Evolutionary conservation across 495 filamentous ascomycete genomes (phyloP).

Genomic region (Penicillium steckii): DNA sequence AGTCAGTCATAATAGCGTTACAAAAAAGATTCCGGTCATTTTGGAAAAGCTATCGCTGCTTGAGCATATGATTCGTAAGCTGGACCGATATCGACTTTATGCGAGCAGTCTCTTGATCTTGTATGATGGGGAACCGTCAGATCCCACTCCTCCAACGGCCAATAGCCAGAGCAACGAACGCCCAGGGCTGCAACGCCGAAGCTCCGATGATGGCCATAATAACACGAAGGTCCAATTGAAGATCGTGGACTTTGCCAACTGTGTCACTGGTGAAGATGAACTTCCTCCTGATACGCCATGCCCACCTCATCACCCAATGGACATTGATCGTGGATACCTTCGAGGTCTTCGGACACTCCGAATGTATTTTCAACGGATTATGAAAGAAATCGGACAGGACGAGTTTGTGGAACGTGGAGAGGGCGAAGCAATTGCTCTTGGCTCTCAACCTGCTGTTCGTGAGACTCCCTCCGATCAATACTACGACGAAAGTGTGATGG

Average conservation of each 20-base stretch:
- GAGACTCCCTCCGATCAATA: slow-evolving; percentile 34
- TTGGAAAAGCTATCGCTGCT: slow-evolving; percentile 77
- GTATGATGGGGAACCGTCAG: slow-evolving; percentile 74
- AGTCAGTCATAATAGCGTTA: slow-evolving; percentile 71
- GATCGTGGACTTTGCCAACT: slow-evolving; percentile 98
- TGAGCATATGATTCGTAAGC: slow-evolving; percentile 74
- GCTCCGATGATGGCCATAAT: slow-evolving; percentile 46
- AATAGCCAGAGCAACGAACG: slow-evolving; percentile 10
- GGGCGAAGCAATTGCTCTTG: slow-evolving; percentile 41
- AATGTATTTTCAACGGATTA: slow-evolving; percentile 85
- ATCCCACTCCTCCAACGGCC: slow-evolving; percentile 11
- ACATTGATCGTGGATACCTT: slow-evolving; percentile 86
- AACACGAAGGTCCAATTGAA: slow-evolving; percentile 72
- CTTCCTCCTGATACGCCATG: slow-evolving; percentile 63
- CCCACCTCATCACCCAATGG: slow-evolving; percentile 75
- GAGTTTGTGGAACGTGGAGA: slow-evolving; percentile 50
- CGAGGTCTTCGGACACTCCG: slow-evolving; percentile 76
- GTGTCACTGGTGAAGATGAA: slow-evolving; percentile 81
- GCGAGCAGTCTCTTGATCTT: slow-evolving; percentile 91
- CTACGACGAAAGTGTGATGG: slow-evolving; percentile 45
- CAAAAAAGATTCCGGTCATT: slow-evolving; percentile 82
- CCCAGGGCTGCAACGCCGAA: slow-evolving; percentile 21
- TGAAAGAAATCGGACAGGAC: slow-evolving; percentile 70
- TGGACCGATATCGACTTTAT: slow-evolving; percentile 91
- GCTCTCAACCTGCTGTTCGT: slow-evolving; percentile 27